Base-by-base conservation (phyloP, 2,329 filamentous ascomycete genomes). In the Aspergillus unguis region DNA sequence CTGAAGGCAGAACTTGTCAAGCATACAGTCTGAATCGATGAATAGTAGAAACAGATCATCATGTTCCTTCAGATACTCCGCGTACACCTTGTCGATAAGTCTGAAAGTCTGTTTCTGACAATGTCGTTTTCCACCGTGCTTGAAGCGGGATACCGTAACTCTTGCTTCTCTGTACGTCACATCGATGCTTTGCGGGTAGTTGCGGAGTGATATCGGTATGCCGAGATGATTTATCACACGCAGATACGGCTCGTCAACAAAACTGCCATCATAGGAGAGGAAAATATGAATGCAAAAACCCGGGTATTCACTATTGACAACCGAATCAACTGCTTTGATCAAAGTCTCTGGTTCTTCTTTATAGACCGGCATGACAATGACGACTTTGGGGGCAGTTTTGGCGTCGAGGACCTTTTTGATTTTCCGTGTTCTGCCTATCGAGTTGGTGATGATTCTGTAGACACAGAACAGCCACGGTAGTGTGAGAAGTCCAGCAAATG, bases 291-390 rank as follows among this genome's bases (percentile, higher is more conserved):
- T 87, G 70, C 92, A 96, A 1, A 88, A 87, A 4, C 90, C 83
- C 1, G 94, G 92, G 59, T 97, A 97, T 63, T 96, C 92, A 72
- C 90, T 95, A 62, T 92, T 88, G 47, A 96, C 90, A 32, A 97
- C 86, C 0, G 92, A 96, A 72, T 96, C 86, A 62, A 96, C 81
- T 4, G 92, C 94, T 43, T 87, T 88, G 50, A 96, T 79, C 43
- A 97, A 80, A 9, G 95, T 81, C 0, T 89, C 87, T 0, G 90
- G 89, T 29, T 91, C 85, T 67, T 97, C 94, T 66, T 94, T 90
- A 76, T 96, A 97, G 66, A 92, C 95, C 4, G 92, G 94, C 91
- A 97, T 96, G 53, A 97, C 87, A 55, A 97, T 88, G 58, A 96
- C 90, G 11, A 95, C 88, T 72, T 97, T 97, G 1, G 92, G 94